phyloP scores from a whole-genome alignment of 2,329 filamentous ascomycete species.

The Plectosphaerella plurivora region DNA sequence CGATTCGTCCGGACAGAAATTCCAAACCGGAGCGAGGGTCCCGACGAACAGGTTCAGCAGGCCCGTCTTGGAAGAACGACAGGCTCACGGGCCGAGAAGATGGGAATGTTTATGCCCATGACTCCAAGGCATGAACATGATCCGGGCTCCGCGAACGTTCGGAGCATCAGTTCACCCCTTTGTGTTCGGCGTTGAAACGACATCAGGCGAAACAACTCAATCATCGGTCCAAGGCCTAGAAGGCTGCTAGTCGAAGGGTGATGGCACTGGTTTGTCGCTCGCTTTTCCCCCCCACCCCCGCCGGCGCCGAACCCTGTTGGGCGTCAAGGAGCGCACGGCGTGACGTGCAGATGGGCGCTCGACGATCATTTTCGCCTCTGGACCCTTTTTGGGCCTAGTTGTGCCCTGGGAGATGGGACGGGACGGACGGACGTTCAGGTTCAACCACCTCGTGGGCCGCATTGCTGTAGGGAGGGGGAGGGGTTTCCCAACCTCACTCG shows the following conservation, averaged over 20 bases:
- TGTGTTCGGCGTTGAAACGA: background rate
- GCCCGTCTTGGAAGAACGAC: background rate
- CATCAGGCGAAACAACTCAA: background rate
- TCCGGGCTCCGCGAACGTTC: background rate
- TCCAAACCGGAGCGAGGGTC: background rate
- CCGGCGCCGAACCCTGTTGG: too few species aligned
- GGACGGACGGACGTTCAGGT: too few species aligned
- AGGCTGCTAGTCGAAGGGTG: too few species aligned
- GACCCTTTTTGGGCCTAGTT: too few species aligned
- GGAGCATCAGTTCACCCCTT: background rate
- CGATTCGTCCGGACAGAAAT: background rate
- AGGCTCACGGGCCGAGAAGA: background rate
- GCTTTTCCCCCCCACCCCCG: too few species aligned
- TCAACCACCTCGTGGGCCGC: too few species aligned
- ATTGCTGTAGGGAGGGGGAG: background rate
- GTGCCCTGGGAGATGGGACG: too few species aligned
- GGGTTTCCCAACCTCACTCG: background rate
- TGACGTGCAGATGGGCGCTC: too few species aligned
- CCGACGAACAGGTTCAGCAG: background rate
- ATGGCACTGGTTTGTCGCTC: too few species aligned
- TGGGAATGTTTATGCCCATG: background rate
- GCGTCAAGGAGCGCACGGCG: too few species aligned
- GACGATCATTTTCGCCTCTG: too few species aligned
- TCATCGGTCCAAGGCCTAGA: too few species aligned
- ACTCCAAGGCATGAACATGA: background rate